Evolutionary conservation across 176 grass and related monocot species (phyloP).

Genomic region (Tillandsia fasciculata): DNA sequence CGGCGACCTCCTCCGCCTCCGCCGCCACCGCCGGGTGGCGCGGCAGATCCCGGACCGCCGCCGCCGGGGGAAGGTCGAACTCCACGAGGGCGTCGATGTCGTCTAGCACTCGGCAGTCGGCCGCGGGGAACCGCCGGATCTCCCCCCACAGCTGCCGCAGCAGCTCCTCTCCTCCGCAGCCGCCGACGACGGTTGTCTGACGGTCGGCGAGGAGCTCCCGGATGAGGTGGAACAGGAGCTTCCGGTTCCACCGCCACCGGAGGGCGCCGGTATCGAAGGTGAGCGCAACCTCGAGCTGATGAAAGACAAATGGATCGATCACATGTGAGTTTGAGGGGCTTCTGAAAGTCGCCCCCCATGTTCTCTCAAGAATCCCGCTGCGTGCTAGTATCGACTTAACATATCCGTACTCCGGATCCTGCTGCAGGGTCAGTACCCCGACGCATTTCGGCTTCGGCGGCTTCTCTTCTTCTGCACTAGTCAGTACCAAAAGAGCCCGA

Average conservation of each 20-base stretch:
- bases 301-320: slow-evolving; percentile 72
- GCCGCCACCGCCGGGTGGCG: slow-evolving; percentile 31
- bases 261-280: slow-evolving; percentile 25
- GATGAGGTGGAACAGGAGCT: slow-evolving; percentile 63
- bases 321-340: slow-evolving; percentile 11
- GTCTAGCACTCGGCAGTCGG: slow-evolving; percentile 50
- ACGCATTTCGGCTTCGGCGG: background rate
- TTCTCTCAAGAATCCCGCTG: slow-evolving; percentile 30
- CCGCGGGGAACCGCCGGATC: slow-evolving; percentile 35
- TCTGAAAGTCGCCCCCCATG: background rate
- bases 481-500: background rate
- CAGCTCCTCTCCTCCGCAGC: background rate
- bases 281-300: slow-evolving; percentile 65
- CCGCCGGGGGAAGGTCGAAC: slow-evolving; percentile 10
- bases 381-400: slow-evolving; percentile 41
- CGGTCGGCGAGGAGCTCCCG: slow-evolving; percentile 48
- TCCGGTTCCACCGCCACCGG: slow-evolving; percentile 72
- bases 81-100: slow-evolving; percentile 75
- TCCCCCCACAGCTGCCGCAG: slow-evolving; percentile 27
- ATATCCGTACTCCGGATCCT: slow-evolving; percentile 63
- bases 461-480: background rate
- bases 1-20: slow-evolving; percentile 37
- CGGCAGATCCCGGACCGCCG: slow-evolving; percentile 20
- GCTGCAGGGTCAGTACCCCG: slow-evolving; percentile 4
- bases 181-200: background rate